Evolutionary conservation across 805 yeast species (phyloP), one percentile per base, ranked within the genome.

Genomic region (Sugiyamaella boreocaroliniensis): DNA sequence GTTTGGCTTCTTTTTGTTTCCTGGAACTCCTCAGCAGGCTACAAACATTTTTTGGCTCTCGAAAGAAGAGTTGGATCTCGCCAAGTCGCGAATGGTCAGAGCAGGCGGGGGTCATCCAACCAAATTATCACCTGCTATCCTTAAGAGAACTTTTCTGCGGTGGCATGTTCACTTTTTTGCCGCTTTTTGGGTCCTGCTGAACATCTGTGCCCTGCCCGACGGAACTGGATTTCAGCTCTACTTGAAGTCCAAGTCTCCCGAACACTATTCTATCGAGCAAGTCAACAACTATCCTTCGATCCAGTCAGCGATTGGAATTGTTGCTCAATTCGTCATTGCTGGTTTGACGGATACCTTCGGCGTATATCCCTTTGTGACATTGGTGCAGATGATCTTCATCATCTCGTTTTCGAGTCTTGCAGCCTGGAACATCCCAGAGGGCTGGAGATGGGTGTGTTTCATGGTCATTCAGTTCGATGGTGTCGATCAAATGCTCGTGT

Each of bases 1-100:
- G 4, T 45, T 63, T n/a, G 77, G 78, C 0, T 66, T 72, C 55
- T 67, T 76, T 56, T 63, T 72, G 42, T 70, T 78, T 52, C 77
- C 80, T n/a, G 79, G 77, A 59, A 76, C 76, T 66, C 81, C 80
- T 40, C 47, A 54, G 54, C 56, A 73, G 82, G 55, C 72, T 61
- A 45, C 29, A 5, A 47, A 45, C 43, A 26, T 55, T 16, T 57
- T 63, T 53, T 68, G 73, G 68, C 61, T 73, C 45, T 62, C 57
- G 19, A 54, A 61, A 18, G 58, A 57, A 2, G 74, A 72, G 49
- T 54, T 67, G 14, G 56, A 54, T 34, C 59, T 73, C 37, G 67
- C 73, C 8, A 40, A 45, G 16, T 15, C 62, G 68, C 58, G 72
- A 29, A 60, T 67, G 60, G 51, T 49, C 6, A 53, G 49, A 15